Evolutionary conservation across 106 monocot genomes (phyloP).

Genomic region (Alisma plantagoaquatica): DNA sequence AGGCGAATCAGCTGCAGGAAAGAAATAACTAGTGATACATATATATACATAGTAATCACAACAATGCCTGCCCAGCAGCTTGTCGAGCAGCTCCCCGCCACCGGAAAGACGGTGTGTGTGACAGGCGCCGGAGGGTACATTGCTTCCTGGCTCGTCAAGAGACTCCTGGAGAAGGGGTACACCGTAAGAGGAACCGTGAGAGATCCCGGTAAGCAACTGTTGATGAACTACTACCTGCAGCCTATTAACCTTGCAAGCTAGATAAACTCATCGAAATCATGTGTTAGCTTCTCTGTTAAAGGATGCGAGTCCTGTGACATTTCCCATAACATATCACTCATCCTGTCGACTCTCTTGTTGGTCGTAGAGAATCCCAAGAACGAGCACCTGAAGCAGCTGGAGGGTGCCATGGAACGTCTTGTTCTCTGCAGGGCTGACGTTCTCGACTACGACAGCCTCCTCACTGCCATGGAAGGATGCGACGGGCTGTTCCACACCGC

Average conservation of each 20-base stretch:
- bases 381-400: conserved; percentile 37
- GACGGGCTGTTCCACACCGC: conserved; percentile 74
- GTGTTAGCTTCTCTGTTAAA: background rate
- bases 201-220: conserved; percentile 20
- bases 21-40: too few species aligned
- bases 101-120: conserved; percentile 34
- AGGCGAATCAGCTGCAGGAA: too few species aligned
- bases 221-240: background rate
- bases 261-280: background rate
- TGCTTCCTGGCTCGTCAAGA: conserved; percentile 49
- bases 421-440: conserved; percentile 57
- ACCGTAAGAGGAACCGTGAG: conserved; percentile 42
- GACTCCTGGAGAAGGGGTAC: conserved; percentile 46
- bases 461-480: conserved; percentile 44
- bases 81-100: too few species aligned
- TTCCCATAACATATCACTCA: background rate
- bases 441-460: conserved; percentile 48
- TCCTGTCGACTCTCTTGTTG: background rate
- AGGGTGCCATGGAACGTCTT: conserved; percentile 56
- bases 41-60: too few species aligned
- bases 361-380: conserved; percentile 63
- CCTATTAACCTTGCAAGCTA: background rate
- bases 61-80: too few species aligned
- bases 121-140: conserved; percentile 49
- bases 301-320: background rate